phyloP scores from a whole-genome alignment of 768 basidiomycete species.

The Rhodotorula graminis region DNA sequence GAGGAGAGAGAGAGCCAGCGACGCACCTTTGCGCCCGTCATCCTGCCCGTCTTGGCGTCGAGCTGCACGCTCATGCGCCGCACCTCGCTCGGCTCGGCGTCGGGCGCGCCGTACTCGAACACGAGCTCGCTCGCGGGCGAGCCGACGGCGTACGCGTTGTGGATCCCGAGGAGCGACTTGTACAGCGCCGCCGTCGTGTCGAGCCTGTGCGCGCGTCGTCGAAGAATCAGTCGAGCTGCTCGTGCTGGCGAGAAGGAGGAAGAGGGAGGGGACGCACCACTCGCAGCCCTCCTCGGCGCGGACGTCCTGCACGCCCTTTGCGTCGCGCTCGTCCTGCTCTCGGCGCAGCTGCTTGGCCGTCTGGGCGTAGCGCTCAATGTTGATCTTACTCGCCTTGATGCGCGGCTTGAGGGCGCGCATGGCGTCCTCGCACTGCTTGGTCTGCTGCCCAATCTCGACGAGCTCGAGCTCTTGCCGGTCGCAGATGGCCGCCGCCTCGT shows the following conservation, averaged over 20 bases:
- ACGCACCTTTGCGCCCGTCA: conserved; percentile 27
- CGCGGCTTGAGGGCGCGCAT: conserved; percentile 18
- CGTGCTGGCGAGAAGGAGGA: too few species aligned
- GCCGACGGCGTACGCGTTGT: conserved; percentile 19
- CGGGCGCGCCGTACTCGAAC: conserved; percentile 14
- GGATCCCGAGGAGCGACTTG: conserved; percentile 29
- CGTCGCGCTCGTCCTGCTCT: conserved; percentile 34
- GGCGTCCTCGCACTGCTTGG: conserved; percentile 19
- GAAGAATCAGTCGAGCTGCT: too few species aligned
- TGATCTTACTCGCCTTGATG: conserved; percentile 28
- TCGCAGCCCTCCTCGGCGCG: conserved; percentile 34
- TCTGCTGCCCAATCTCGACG: conserved; percentile 13
- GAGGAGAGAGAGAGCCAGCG: neutral
- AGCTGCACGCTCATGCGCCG: conserved; percentile 17
- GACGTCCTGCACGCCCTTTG: conserved; percentile 32
- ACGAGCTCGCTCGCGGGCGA: conserved; percentile 13
- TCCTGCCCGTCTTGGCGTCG: neutral
- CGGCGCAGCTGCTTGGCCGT: conserved; percentile 22
- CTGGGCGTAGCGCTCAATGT: conserved; percentile 18
- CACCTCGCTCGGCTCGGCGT: conserved; percentile 3
- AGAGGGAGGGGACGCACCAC: conserved; percentile 13
- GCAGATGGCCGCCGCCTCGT: conserved; percentile 2
- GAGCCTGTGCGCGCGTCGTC: conserved; percentile 1
- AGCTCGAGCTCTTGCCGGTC: conserved; percentile 25
- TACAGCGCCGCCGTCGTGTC: conserved; percentile 32